Base-by-base conservation (phyloP, 768 basidiomycete species). In the Austroboletus festivus region DNA sequence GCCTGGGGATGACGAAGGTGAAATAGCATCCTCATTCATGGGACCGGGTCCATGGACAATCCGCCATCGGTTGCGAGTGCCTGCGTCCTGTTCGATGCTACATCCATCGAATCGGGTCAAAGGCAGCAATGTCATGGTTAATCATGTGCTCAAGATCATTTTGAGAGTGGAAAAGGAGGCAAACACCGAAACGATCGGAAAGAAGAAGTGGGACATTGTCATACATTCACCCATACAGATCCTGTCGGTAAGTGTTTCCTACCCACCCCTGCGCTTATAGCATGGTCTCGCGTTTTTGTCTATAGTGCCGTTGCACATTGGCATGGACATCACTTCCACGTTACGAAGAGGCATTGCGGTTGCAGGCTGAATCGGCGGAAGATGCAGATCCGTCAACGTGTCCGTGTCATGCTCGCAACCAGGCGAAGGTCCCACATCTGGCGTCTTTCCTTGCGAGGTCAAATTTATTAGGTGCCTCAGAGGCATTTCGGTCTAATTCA, bases 31-130 rank as follows among this genome's bases (percentile, higher is more conserved):
- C 19, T 73, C 61, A 38, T 68, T 80, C 51, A 84, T 84, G 82
- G 86, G 86, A 23, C 80, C 81, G 3, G 94, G 95, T 0, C 94
- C 95, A 12, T 98, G 94, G 94, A 74, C 76, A 9, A 78, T 98
- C 51, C 80, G 83, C 48, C 77, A 80, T 45, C 73, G 80, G 24
- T 62, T 97, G 38, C 75, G 76, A 38, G 73, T 97, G 2, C 93
- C 94, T 0, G 68, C 67, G 15, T 77, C 82, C 2, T 89, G 85
- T 57, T 62, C 62, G 19, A 63, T 69, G 42, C 68, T 97, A 42
- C 81, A 80, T 58, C 86, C 89, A 57, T 89, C 92, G 10, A 93
- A 88, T 62, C 84, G 80, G 63, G 31, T 38, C 37, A 59, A 62
- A 35, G 51, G 56, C 11, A 83, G 86, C 52, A 87, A 89, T 59